Conservation (phyloP, 2,329 filamentous ascomycete genomes). For the Colletotrichum tamarilloi region DNA sequence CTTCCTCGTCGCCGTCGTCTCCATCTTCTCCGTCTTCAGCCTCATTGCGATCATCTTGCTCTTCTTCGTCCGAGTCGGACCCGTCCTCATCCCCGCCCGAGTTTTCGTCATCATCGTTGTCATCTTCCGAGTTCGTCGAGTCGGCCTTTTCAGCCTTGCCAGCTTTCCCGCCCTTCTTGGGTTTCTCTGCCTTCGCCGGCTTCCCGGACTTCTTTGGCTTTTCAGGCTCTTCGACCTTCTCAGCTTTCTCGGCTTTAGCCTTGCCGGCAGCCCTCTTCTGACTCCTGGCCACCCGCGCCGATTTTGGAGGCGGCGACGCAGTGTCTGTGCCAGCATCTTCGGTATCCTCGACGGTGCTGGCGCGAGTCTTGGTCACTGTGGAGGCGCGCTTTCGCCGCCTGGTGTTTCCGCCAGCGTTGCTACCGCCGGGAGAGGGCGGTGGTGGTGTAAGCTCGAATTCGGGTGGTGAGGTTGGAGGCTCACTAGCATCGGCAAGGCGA, state of each 20-base stretch:
- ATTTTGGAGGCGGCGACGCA: constrained; percentile 51
- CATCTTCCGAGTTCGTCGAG: constrained; percentile 47
- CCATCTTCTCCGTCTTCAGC: constrained; percentile 46
- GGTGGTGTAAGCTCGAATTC: constrained; percentile 51
- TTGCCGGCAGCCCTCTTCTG: constrained; percentile 52
- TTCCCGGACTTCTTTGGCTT: constrained; percentile 42
- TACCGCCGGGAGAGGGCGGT: constrained; percentile 32
- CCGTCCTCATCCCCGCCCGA: constrained; percentile 37
- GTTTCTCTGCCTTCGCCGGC: constrained; percentile 43
- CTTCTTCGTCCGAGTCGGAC: constrained; percentile 1
- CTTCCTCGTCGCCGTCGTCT: constrained; percentile 40
- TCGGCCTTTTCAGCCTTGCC: constrained; percentile 39
- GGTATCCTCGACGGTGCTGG: constrained; percentile 64
- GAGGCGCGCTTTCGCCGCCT: constrained; percentile 59
- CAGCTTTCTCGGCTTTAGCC: constrained; percentile 46
- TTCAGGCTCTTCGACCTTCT: constrained; percentile 47
- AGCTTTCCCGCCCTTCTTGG: constrained; percentile 41
- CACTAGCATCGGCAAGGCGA: constrained; percentile 57
- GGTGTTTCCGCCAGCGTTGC: constrained; percentile 26
- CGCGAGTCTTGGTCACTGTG: constrained; percentile 46
- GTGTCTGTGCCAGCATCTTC: constrained; percentile 56
- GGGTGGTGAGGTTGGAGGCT: constrained; percentile 59
- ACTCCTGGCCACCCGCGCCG: constrained; percentile 50
- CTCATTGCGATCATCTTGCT: constrained; percentile 42
- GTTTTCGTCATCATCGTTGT: constrained; percentile 42